Conservation (phyloP, 345 rosid species). For the Lepidium didymum region DNA sequence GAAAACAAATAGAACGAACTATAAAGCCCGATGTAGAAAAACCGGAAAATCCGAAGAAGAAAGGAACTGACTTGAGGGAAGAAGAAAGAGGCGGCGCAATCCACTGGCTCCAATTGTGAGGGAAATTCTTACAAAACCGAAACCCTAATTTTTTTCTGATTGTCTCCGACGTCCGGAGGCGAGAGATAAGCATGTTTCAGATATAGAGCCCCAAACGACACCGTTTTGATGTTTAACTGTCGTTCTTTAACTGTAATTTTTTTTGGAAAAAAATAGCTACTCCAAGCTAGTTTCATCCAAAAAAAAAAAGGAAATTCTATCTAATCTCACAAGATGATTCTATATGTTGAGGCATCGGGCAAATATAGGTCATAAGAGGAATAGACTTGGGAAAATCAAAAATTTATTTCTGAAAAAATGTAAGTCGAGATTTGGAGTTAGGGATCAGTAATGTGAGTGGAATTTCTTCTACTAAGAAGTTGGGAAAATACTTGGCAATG, state of each 20-base stretch:
- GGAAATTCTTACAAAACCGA: conserved; percentile 28
- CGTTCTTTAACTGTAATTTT: no score
- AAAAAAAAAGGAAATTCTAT: no score
- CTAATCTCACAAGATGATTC: no score
- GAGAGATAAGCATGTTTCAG: neutral
- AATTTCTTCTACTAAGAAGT: no score
- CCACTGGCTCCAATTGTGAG: conserved; percentile 19
- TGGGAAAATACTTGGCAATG: no score
- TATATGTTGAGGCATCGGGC: neutral
- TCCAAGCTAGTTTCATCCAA: no score
- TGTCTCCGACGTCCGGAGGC: conserved; percentile 5
- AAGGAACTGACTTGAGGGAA: conserved; percentile 43
- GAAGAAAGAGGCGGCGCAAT: conserved; percentile 31
- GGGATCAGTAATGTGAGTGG: neutral
- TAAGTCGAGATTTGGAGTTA: neutral
- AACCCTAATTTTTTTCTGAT: conserved; percentile 16
- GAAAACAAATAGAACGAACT: neutral
- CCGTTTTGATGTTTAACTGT: neutral
- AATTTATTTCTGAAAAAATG: neutral
- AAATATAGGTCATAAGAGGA: neutral
- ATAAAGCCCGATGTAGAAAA: neutral
- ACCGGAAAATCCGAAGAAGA: neutral
- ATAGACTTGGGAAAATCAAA: neutral
- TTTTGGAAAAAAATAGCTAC: neutral
- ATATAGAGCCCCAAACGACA: neutral